Conservation (phyloP, 768 basidiomycete genomes). For the Saitozyma podzolica region DNA sequence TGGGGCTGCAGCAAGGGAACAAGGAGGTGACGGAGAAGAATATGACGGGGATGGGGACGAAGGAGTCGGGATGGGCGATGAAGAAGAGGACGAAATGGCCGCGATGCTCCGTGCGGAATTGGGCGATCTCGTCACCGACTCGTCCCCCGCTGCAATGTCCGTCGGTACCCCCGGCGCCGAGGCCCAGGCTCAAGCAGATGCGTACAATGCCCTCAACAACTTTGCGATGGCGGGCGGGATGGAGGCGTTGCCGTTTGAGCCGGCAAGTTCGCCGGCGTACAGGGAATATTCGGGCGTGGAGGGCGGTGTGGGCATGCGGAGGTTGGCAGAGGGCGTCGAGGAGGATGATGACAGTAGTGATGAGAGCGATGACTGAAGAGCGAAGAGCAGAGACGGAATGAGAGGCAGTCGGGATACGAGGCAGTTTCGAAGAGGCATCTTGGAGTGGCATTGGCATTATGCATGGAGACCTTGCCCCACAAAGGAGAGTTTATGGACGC, state of each 20-base stretch:
- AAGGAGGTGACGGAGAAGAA: conserved; percentile 3
- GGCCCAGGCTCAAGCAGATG: conserved; percentile 2
- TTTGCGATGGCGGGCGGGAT: not conserved
- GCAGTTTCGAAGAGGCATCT: not conserved
- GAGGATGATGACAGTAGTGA: conserved; percentile 23
- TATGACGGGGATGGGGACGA: conserved; percentile 14
- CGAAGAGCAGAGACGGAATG: too few species aligned
- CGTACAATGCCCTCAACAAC: conserved; percentile 4
- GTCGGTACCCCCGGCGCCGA: conserved; percentile 5
- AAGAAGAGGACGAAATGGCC: conserved; percentile 21
- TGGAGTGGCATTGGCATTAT: not conserved
- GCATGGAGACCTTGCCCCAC: not conserved
- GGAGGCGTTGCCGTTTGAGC: not conserved
- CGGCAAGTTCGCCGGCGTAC: conserved; percentile 4
- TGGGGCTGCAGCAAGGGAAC: conserved; percentile 9
- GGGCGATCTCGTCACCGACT: conserved; percentile 10
- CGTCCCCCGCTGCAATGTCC: too few species aligned
- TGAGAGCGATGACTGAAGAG: conserved; percentile 30
- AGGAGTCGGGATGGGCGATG: conserved; percentile 17
- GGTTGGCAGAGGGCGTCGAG: conserved; percentile 27
- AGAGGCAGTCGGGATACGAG: too few species aligned
- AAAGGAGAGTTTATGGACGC: not conserved
- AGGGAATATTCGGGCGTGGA: conserved; percentile 16
- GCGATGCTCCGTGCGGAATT: conserved; percentile 31
- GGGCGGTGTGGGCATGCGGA: conserved; percentile 34